phyloP scores from a whole-genome alignment of 1,139 yeast genomes.

The Pichia sp. region DNA sequence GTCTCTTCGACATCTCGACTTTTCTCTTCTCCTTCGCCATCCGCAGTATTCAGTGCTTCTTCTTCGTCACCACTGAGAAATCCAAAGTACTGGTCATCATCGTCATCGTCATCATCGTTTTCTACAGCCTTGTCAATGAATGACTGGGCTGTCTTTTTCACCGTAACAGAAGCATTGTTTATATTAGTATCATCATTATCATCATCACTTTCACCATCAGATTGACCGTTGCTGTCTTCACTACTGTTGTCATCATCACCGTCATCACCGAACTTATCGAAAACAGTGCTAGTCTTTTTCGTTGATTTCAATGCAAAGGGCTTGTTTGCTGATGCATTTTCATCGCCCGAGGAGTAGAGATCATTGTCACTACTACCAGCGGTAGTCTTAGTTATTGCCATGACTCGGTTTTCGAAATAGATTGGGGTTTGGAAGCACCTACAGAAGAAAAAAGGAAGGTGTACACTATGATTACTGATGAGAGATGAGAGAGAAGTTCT shows the following conservation, averaged over 20 bases:
- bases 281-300: background rate
- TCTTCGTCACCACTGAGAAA: constrained; percentile 11
- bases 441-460: too few species aligned
- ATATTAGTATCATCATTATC: background rate
- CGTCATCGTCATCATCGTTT: constrained; percentile 13
- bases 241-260: constrained; percentile 11
- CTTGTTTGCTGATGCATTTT: background rate
- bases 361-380: constrained; percentile 7
- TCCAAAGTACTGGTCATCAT: constrained; percentile 12
- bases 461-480: too few species aligned
- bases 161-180: too few species aligned
- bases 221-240: too few species aligned
- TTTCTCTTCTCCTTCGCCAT: constrained; percentile 10
- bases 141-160: background rate
- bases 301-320: constrained; percentile 2
- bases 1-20: constrained; percentile 8
- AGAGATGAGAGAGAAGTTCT: too few species aligned
- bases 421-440: too few species aligned
- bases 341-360: constrained; percentile 9
- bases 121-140: constrained; percentile 4
- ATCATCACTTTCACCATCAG: constrained; percentile 10
- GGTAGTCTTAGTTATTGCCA: too few species aligned
- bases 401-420: too few species aligned
- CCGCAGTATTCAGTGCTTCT: too few species aligned
- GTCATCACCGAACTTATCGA: constrained; percentile 3